These are phyloP conservation scores for Lomentospora prolificans DNA, from an alignment of 2,329 filamentous ascomycete genomes.

Conservation along the genomic window DNA sequence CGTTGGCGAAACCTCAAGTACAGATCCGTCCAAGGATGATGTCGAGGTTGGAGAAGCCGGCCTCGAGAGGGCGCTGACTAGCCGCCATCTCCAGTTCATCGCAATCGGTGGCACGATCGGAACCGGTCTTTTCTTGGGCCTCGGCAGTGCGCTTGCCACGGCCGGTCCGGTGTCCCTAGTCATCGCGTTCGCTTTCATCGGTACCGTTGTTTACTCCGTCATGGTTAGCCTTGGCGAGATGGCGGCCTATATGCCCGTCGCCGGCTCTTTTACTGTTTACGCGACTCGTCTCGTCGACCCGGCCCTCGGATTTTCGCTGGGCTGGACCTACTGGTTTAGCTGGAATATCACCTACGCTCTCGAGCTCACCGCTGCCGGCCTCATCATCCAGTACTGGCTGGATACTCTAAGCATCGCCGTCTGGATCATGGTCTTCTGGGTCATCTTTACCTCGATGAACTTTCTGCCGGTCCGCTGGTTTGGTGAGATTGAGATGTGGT, in stretches of 20 bases:
- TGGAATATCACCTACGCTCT: slow-evolving; percentile 66
- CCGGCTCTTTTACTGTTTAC: slow-evolving; percentile 68
- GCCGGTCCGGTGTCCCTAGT: slow-evolving; percentile 58
- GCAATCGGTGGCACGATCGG: slow-evolving; percentile 55
- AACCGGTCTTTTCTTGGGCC: slow-evolving; percentile 63
- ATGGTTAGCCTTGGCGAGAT: slow-evolving; percentile 65
- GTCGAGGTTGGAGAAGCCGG: slow-evolving; percentile 26
- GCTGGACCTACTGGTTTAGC: slow-evolving; percentile 77
- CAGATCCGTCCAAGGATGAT: slow-evolving; percentile 17
- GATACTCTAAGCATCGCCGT: slow-evolving; percentile 53
- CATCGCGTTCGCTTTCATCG: slow-evolving; percentile 60
- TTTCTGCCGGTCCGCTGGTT: slow-evolving; percentile 63
- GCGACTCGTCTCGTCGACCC: slow-evolving; percentile 66
- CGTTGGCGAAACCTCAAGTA: neutral
- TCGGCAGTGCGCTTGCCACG: slow-evolving; percentile 50
- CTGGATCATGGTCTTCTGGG: slow-evolving; percentile 66
- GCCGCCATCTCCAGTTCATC: slow-evolving; percentile 39
- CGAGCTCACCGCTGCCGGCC: slow-evolving; percentile 60
- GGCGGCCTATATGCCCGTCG: slow-evolving; percentile 67
- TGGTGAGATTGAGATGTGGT: slow-evolving; percentile 71
- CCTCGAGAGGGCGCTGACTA: slow-evolving; percentile 26
- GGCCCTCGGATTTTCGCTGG: slow-evolving; percentile 65
- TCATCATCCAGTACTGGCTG: slow-evolving; percentile 71
- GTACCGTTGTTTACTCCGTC: slow-evolving; percentile 63
- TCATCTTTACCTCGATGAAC: slow-evolving; percentile 58